phyloP scores from a whole-genome alignment of 208 protist genomes.

The Leishmania martiniquensis region DNA sequence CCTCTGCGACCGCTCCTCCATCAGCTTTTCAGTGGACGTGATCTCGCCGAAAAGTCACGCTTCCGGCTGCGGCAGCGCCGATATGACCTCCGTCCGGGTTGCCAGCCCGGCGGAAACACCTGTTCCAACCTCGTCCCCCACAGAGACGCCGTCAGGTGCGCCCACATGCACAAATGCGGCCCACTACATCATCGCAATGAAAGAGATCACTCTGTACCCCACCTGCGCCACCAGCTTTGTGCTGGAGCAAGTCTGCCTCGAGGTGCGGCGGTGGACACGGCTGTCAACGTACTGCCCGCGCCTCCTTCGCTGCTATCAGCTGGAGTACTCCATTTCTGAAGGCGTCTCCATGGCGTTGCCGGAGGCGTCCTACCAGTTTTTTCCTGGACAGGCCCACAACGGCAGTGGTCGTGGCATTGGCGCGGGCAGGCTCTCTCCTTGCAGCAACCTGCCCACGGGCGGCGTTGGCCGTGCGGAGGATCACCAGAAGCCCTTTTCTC shows the following conservation, averaged over 20 bases:
- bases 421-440: background rate
- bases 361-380: slow-evolving; percentile 29
- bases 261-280: slow-evolving; percentile 53
- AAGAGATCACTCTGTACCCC: slow-evolving; percentile 45
- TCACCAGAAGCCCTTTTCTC: slow-evolving; percentile 3
- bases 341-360: slow-evolving; percentile 15
- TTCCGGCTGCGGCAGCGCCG: background rate
- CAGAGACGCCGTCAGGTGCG: background rate
- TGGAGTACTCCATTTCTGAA: slow-evolving; percentile 51
- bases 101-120: background rate
- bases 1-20: slow-evolving; percentile 6
- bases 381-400: slow-evolving; percentile 4
- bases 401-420: background rate
- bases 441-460: background rate
- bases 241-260: slow-evolving; percentile 41
- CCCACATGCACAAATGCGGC: background rate
- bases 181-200: slow-evolving; percentile 72
- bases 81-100: too few relatives aligned
- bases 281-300: slow-evolving; percentile 48
- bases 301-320: slow-evolving; percentile 55
- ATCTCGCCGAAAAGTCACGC: background rate
- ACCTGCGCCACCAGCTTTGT: slow-evolving; percentile 21
- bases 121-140: background rate
- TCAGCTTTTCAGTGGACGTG: background rate
- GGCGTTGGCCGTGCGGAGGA: slow-evolving; percentile 4